Conservation (phyloP, 75 land plant species). For the Picea glauca region DNA sequence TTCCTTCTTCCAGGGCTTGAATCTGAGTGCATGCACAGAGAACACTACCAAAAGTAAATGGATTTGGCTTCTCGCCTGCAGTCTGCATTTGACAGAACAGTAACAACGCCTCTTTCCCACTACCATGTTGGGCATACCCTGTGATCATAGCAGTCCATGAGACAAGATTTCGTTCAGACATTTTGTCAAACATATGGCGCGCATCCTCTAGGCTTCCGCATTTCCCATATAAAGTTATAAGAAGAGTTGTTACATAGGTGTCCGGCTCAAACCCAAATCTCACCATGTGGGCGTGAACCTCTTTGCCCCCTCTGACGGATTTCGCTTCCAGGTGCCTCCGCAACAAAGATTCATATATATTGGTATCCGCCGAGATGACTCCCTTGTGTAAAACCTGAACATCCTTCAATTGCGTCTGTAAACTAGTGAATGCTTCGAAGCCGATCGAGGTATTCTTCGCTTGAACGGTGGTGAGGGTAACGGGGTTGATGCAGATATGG, state of each 20-base stretch:
- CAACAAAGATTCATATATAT: too few relatives aligned
- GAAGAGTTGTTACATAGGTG: conserved; percentile 21
- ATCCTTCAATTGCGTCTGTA: too few relatives aligned
- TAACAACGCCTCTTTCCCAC: conserved; percentile 24
- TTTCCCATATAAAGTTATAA: conserved; percentile 47
- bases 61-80: conserved; percentile 21
- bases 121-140: conserved; percentile 48
- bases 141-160: conserved; percentile 70
- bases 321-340: background rate
- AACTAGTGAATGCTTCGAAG: too few relatives aligned
- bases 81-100: conserved; percentile 39
- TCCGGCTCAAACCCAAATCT: background rate
- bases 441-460: too few relatives aligned
- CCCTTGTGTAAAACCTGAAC: too few relatives aligned
- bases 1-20: conserved; percentile 9
- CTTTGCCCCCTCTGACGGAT: background rate
- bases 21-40: conserved; percentile 32
- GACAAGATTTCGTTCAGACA: conserved; percentile 37
- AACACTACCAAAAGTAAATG: conserved; percentile 37
- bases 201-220: conserved; percentile 33
- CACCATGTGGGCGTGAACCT: background rate
- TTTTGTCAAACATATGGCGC: conserved; percentile 35
- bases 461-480: too few relatives aligned
- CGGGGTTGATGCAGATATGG: too few relatives aligned
- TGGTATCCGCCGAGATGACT: too few relatives aligned